Percentiles rank a stretch among this genome's conserved stretches.
Conservation (phyloP, 164 flowering plant genomes). For the Stephania yunnanensis region DNA sequence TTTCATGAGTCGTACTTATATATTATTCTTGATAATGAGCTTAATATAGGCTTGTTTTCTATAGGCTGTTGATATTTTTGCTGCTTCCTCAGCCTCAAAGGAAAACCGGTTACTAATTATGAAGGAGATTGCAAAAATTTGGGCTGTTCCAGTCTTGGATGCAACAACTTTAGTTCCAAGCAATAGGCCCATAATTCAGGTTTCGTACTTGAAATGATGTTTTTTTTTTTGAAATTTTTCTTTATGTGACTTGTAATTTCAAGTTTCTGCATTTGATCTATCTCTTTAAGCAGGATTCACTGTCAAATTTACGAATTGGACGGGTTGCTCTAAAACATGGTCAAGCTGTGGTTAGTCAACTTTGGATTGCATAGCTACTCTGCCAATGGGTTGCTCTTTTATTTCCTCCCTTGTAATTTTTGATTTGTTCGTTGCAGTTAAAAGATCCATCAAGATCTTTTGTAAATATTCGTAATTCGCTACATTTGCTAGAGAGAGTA, state of each 20-base stretch:
- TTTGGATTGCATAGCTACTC: conserved; percentile 10
- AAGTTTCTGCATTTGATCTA: conserved; percentile 5
- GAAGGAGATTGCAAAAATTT: conserved; percentile 59
- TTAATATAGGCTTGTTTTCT: conserved; percentile 7
- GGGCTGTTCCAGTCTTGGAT: conserved; percentile 41
- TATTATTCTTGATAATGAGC: not conserved
- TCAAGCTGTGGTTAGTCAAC: conserved; percentile 24
- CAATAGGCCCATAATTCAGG: conserved; percentile 66
- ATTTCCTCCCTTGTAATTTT: not conserved
- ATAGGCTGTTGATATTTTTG: conserved; percentile 92
- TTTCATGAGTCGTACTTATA: not conserved
- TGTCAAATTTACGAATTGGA: conserved; percentile 51
- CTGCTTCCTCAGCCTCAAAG: conserved; percentile 48
- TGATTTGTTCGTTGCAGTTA: conserved; percentile 27
- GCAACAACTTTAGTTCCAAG: conserved; percentile 41
- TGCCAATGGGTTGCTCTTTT: not conserved
- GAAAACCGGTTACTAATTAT: conserved; percentile 43
- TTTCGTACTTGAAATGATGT: conserved; percentile 12
- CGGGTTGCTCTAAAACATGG: conserved; percentile 39
- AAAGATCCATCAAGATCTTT: conserved; percentile 39
- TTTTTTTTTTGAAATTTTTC: not conserved
- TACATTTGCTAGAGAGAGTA: conserved; percentile 71
- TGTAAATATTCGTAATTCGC: conserved; percentile 61
- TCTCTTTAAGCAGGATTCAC: conserved; percentile 35
- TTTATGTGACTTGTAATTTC: not conserved